Conservation (phyloP, 139 green algal genomes). For the Yamagishiella unicocca region DNA sequence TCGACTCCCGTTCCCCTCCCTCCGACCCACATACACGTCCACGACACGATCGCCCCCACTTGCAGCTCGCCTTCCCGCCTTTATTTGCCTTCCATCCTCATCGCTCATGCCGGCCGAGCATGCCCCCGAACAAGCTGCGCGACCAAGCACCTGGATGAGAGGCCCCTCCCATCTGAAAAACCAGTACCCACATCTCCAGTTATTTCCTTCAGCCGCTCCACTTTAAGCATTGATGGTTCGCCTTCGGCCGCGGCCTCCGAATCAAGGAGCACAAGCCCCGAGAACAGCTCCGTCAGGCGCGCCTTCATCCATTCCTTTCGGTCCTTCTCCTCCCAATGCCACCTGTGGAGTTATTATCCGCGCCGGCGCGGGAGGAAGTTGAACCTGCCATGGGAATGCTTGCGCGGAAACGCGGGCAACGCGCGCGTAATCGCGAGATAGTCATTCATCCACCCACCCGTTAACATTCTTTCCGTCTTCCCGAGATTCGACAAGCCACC, state of each 20-base stretch:
- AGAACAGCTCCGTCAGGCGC: slow-evolving; percentile 73
- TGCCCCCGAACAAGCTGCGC: too few species aligned
- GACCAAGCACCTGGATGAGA: too few species aligned
- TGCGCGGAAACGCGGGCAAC: neutral
- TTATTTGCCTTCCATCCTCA: too few species aligned
- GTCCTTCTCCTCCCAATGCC: slow-evolving; percentile 81
- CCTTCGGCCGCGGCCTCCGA: slow-evolving; percentile 13
- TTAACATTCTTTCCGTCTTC: slow-evolving; percentile 69
- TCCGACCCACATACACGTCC: too few species aligned
- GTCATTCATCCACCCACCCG: slow-evolving; percentile 13
- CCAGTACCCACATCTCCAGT: slow-evolving; percentile 73
- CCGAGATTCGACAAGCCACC: slow-evolving; percentile 66
- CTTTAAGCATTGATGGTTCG: slow-evolving; percentile 43
- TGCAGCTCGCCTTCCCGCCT: too few species aligned
- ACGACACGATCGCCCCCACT: too few species aligned
- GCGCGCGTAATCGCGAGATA: neutral
- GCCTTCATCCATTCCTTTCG: slow-evolving; percentile 69
- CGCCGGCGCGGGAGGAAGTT: neutral
- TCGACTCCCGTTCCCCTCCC: too few species aligned
- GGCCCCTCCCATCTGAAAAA: too few species aligned
- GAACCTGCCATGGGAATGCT: neutral
- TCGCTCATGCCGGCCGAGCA: too few species aligned
- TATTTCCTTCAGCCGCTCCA: slow-evolving; percentile 68
- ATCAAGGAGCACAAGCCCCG: slow-evolving; percentile 30
- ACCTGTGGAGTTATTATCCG: neutral